A percentile compares a stretch with the other conserved stretches of the same genome.
Evolutionary conservation across 176 grass and related monocot genomes (phyloP).

Genomic region (Miscanthus lutarioriparius): DNA sequence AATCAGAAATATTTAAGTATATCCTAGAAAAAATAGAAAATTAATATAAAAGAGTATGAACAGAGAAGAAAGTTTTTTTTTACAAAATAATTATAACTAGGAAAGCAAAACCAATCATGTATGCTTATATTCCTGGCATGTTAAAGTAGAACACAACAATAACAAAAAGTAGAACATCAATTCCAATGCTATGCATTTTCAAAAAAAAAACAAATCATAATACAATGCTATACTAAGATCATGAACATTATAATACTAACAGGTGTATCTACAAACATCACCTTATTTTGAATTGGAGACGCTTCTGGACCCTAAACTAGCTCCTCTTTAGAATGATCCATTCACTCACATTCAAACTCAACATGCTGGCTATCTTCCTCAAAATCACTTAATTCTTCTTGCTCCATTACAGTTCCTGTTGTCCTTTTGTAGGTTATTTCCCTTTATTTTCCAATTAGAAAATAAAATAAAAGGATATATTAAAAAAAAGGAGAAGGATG

Average conservation of each 20-base stretch:
- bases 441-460: too few relatives aligned
- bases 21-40: constrained; percentile 1
- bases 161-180: background rate
- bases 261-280: background rate
- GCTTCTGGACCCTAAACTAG: too few relatives aligned
- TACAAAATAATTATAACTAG: background rate
- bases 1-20: constrained; percentile 15
- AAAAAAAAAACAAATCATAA: background rate
- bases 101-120: constrained; percentile 5
- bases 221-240: constrained; percentile 9
- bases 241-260: background rate
- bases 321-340: too few relatives aligned
- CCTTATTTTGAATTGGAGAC: too few relatives aligned
- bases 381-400: too few relatives aligned
- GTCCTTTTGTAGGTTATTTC: too few relatives aligned
- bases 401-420: too few relatives aligned
- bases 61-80: constrained; percentile 25
- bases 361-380: too few relatives aligned
- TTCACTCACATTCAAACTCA: too few relatives aligned
- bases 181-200: background rate
- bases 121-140: background rate
- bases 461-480: too few relatives aligned
- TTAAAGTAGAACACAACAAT: constrained; percentile 1
- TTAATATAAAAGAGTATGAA: background rate
- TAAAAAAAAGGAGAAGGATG: too few relatives aligned